phyloP scores from a whole-genome alignment of 2,329 filamentous ascomycete species.

The Cordyceps cicadae region DNA sequence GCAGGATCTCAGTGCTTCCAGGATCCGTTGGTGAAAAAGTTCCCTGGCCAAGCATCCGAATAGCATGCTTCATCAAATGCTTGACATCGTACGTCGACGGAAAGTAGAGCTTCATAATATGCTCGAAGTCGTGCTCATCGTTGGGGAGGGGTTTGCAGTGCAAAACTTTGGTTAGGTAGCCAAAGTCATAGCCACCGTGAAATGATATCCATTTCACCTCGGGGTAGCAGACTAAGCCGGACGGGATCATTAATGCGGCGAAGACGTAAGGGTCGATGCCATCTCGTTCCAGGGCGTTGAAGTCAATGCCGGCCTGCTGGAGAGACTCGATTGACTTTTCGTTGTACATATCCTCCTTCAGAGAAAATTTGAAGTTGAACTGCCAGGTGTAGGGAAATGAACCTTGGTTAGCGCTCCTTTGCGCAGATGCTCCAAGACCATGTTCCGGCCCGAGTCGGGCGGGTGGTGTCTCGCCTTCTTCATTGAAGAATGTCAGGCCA shows the following conservation, averaged over 20 bases:
- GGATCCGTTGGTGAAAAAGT: slow-evolving; percentile 57
- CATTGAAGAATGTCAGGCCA: slow-evolving; percentile 85
- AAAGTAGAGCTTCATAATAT: slow-evolving; percentile 85
- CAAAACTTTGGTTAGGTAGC: slow-evolving; percentile 91
- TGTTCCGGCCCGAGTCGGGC: slow-evolving; percentile 49
- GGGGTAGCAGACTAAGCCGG: slow-evolving; percentile 78
- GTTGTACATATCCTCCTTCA: slow-evolving; percentile 96
- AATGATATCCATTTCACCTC: slow-evolving; percentile 96
- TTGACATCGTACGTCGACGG: slow-evolving; percentile 93
- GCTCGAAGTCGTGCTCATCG: slow-evolving; percentile 83
- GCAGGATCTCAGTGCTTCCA: slow-evolving; percentile 63
- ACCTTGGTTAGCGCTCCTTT: slow-evolving; percentile 33
- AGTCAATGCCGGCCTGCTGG: slow-evolving; percentile 87
- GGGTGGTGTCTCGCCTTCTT: slow-evolving; percentile 79
- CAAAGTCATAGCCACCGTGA: slow-evolving; percentile 97
- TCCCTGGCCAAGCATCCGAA: slow-evolving; percentile 56
- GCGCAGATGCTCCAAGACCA: slow-evolving; percentile 27
- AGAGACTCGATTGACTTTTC: slow-evolving; percentile 89
- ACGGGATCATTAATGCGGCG: slow-evolving; percentile 81
- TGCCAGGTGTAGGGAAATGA: slow-evolving; percentile 89
- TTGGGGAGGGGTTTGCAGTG: slow-evolving; percentile 75
- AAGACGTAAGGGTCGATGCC: slow-evolving; percentile 89
- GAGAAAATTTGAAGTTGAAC: slow-evolving; percentile 96
- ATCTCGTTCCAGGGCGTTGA: slow-evolving; percentile 71
- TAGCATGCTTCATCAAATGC: slow-evolving; percentile 87